These are phyloP conservation scores for Penicillium goetzii DNA, from an alignment of 495 filamentous ascomycete species.

Conservation along the genomic window DNA sequence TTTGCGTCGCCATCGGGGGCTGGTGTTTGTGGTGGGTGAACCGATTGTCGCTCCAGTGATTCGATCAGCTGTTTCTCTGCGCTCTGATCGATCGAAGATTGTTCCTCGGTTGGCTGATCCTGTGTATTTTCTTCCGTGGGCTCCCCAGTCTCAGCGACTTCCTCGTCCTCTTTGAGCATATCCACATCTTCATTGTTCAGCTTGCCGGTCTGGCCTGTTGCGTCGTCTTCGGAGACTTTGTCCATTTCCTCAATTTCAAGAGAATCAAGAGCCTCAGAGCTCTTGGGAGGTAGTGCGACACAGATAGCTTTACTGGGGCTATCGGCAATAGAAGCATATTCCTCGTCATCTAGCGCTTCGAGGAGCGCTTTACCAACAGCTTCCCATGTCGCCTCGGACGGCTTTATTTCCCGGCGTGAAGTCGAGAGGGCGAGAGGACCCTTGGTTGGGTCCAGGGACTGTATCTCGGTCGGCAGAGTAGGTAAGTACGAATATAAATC, in stretches of 20 bases:
- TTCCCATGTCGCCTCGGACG: conserved; percentile 53
- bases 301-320: conserved; percentile 44
- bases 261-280: conserved; percentile 21
- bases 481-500: conserved; percentile 82
- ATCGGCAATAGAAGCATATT: conserved; percentile 37
- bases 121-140: conserved; percentile 3
- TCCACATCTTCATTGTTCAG: conserved; percentile 22
- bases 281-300: conserved; percentile 40
- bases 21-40: conserved; percentile 26
- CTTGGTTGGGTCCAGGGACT: conserved; percentile 35
- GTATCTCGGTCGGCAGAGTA: conserved; percentile 44
- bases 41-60: conserved; percentile 41
- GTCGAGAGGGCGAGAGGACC: conserved; percentile 35
- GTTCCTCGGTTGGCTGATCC: conserved; percentile 39
- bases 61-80: conserved; percentile 50
- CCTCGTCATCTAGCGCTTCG: conserved; percentile 49
- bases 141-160: conserved; percentile 20
- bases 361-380: conserved; percentile 62
- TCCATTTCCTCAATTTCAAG: conserved; percentile 25
- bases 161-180: conserved; percentile 20
- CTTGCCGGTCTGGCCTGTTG: conserved; percentile 3
- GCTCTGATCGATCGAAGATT: conserved; percentile 46
- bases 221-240: conserved; percentile 4
- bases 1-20: conserved; percentile 30
- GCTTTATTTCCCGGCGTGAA: conserved; percentile 38